Percentiles rank a stretch among this genome's conserved stretches.
Evolutionary conservation across 1,284 basidiomycete genomes (phyloP).

Genomic region (Trametes hirsuta): DNA sequence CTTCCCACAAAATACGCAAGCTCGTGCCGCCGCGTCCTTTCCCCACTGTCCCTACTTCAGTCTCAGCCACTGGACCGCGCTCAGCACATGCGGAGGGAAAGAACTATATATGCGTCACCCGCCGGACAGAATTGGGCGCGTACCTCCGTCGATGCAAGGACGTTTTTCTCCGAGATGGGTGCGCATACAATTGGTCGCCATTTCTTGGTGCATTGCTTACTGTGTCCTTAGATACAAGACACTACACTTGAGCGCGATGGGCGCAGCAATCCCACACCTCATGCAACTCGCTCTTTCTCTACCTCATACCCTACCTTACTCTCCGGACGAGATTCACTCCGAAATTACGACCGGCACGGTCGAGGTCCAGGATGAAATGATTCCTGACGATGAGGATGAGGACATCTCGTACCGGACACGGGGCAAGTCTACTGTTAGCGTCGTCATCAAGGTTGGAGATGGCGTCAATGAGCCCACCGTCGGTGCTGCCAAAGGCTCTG

Average conservation of each 20-base stretch:
- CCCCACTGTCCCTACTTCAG: constrained; percentile 75
- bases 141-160: constrained; percentile 84
- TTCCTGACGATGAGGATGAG: constrained; percentile 76
- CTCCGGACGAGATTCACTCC: constrained; percentile 64
- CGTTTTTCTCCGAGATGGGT: constrained; percentile 79
- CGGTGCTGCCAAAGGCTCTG: constrained; percentile 24
- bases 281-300: constrained; percentile 73
- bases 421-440: constrained; percentile 65
- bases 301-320: constrained; percentile 74
- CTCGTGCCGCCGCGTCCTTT: constrained; percentile 73
- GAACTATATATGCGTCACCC: constrained; percentile 80
- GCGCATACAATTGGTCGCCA: constrained; percentile 28
- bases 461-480: constrained; percentile 48
- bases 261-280: constrained; percentile 86
- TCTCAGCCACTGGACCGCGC: constrained; percentile 78
- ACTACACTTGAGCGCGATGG: constrained; percentile 80
- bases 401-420: constrained; percentile 69
- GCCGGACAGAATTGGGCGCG: constrained; percentile 72
- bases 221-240: constrained; percentile 64
- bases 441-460: constrained; percentile 64
- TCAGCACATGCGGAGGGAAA: constrained; percentile 77
- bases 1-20: constrained; percentile 54
- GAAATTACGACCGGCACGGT: constrained; percentile 77
- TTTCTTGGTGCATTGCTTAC: not conserved
- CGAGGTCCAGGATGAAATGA: constrained; percentile 79